Percentiles rank a stretch among this genome's conserved stretches.
Conservation (phyloP, 1,284 basidiomycete genomes). For the Papiliotrema fonsecae region DNA sequence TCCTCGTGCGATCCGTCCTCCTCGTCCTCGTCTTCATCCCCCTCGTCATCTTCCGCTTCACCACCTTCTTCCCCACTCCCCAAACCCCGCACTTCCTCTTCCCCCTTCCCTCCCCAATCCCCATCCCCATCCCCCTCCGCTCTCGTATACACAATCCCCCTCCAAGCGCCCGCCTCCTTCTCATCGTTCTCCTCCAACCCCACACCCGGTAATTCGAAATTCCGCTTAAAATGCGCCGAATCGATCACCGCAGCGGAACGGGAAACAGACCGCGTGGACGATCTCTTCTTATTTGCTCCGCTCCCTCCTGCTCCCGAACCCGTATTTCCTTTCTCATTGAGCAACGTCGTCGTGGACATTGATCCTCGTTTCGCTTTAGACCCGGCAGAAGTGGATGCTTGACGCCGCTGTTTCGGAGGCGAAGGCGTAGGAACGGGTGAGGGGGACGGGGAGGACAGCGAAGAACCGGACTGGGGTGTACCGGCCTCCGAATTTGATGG, state of each 20-base stretch:
- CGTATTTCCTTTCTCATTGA: not conserved
- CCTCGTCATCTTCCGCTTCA: conserved; percentile 4
- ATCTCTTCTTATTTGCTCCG: conserved; percentile 1
- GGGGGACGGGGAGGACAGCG: conserved; percentile 9
- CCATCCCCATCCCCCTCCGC: conserved; percentile 14
- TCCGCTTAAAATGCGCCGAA: conserved; percentile 16
- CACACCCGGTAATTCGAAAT: conserved; percentile 14
- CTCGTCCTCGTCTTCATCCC: not conserved
- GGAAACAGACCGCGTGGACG: too few species aligned
- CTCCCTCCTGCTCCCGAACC: not conserved
- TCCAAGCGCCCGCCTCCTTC: conserved; percentile 16
- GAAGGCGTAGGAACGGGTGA: not conserved
- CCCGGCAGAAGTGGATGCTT: not conserved
- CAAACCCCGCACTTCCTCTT: conserved; percentile 3
- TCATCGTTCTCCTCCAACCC: conserved; percentile 3
- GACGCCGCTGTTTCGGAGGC: not conserved
- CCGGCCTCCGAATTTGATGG: conserved; percentile 2
- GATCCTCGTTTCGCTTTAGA: not conserved
- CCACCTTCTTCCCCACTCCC: conserved; percentile 4
- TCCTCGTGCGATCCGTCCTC: not conserved
- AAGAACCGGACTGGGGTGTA: conserved; percentile 12
- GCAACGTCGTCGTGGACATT: too few species aligned
- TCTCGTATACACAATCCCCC: conserved; percentile 12
- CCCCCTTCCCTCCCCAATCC: conserved; percentile 7
- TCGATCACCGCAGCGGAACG: conserved; percentile 22